Base-by-base conservation (phyloP, 768 basidiomycete species). In the Cystobasidium tubakii region DNA sequence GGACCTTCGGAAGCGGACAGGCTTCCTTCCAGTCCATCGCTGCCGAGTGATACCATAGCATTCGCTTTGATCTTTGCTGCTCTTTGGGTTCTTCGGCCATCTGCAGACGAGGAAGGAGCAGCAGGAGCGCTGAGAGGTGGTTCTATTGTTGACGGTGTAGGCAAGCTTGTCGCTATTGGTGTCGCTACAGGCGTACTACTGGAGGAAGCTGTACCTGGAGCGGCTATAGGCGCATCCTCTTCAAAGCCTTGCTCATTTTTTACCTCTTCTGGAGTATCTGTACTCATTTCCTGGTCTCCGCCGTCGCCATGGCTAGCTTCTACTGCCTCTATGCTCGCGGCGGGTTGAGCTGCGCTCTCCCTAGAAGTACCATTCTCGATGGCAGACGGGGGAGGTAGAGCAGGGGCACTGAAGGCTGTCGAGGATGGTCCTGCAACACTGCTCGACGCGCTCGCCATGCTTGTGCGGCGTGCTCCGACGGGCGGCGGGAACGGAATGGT, bases 401-500 rank as follows among this genome's bases (percentile, higher is more conserved):
- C 46, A 19, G 46, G 9, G 46, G 46, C 46, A 50, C 46, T n/a
- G 46, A 50, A 50, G 46, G 46, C 46, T 17, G 21, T 15, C 46
- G 46, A 50, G 4, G 46, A 50, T 21, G 46, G 46, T n/a, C 46
- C 46, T 50, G 46, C 46, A n/a, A 50, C 46, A 50, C 46, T 50
- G 46, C 46, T 50, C 46, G 46, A 50, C 46, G 46, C 46, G 46
- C 46, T 50, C 21, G 46, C 46, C 46, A 50, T 50, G 46, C 46
- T 50, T 50, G 15, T 50, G 21, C 21, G 46, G 46, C 46, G 46
- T 50, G 4, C 46, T 50, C 4, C 46, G 12, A 15, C n/a, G 46
- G 46, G 46, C 46, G 46, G 46, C 46, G 10, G 3, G 46, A n/a
- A 19, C 21, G 46, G 46, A 50, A 15, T 50, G 46, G 46, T 50